Base-by-base conservation (phyloP, 345 rosid genomes). In the Salix arbutifolia region DNA sequence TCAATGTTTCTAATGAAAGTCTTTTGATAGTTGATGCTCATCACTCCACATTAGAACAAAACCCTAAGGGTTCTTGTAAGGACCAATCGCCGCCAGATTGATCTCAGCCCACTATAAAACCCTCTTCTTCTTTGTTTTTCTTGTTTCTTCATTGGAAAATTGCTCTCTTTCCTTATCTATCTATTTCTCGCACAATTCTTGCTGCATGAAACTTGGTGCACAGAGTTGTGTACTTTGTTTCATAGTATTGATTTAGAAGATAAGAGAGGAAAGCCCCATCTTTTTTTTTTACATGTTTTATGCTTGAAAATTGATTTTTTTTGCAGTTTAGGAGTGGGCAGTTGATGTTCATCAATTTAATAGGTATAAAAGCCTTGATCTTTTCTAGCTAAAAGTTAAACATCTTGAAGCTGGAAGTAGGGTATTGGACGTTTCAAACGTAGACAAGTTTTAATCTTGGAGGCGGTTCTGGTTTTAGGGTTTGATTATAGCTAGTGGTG, bases 51-150 rank as follows among this genome's bases (percentile, higher is more conserved):
- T 23, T 23, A 77, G 76, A 75, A 72, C 89, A 90, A 91, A 91
- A 92, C 94, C 98, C 97, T 90, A 92, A 87, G 94, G 97, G 88
- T 90, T 92, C 92, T 90, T 94, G 86, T 78, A 88, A 83, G 85
- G 86, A 82, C 83, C 81, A 82, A 81, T 88, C 90, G 96, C 97
- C 97, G 94, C 93, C 94, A 82, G 86, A 83, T 84, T 87, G 81
- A 88, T 90, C 89, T 72, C 78, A 76, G 71, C 81, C 87, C 85
- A 89, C 82, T 60, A 78, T 30, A 65, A 33, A 11, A 33, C 5
- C 31, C 62, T 18, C 25, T 60, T 37, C 37, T 64, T 58, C 50
- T 46, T 31, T 66, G 56, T 73, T 74, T 31, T 48, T 68, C 71
- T 26, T 40, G 19, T 42, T 37, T 46, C 11, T 40, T 50, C 48